Evolutionary conservation across 345 rosid species (phyloP), one percentile per base, ranked within the genome.

Genomic region (Acer negundo): DNA sequence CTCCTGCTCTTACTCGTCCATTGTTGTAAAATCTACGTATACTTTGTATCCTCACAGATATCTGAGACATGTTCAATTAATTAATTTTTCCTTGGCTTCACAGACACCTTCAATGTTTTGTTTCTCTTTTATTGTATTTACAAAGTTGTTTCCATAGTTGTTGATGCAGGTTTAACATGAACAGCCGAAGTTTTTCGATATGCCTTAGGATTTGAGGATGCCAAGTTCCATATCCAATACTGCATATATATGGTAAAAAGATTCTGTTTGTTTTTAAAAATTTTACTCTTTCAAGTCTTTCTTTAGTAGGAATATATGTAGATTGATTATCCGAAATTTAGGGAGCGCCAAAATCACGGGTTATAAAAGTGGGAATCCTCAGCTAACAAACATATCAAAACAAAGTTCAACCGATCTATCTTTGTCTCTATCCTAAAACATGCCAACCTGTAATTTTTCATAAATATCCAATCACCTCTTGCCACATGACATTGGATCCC

Each of bases 401-500:
- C 84, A 81, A 86, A 83, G 61, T 6, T 51, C 69, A 59, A 59
- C 77, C 80, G 70, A 77, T 72, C 69, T 12, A 74, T 68, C 84
- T 76, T 79, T 75, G 84, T 74, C 84, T 78, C 68, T 69, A 84
- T n/a, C 53, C 53, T 56, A 42, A 9, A 42, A 67, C 81, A 70
- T 73, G 85, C 88, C 90, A 81, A 81, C 87, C 82, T 82, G 85
- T 74, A 61, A 22, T 81, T 75, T 83, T 74, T 22, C 81, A 81
- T 7, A 61, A 67, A 62, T 53, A 38, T 4, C 85, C 84, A 75
- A 15, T 82, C 64, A 26, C 65, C 66, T 10, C 26, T 20, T 67
- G 79, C 82, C 89, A 85, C 31, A 72, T 80, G 80, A 67, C 73
- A 35, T 28, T 46, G 24, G 80, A 28, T 31, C 84, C 85, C 85